Evolutionary conservation across 176 grass and related monocot genomes (phyloP), one percentile per base, ranked within the genome.

Genomic region (Urochloa ruziziensis): DNA sequence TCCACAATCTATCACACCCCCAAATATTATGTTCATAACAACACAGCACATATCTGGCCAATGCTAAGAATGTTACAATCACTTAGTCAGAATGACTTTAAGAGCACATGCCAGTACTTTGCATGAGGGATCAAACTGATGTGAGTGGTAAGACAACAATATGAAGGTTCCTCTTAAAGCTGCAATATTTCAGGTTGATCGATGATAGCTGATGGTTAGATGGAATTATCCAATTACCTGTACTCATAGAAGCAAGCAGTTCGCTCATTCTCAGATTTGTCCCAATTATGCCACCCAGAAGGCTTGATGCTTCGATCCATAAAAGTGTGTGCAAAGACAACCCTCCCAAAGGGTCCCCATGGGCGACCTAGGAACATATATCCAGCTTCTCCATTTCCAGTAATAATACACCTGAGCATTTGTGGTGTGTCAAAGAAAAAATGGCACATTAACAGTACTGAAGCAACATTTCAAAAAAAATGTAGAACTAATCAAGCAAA

Each of bases 211-310:
- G 7, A 36, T 57, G 39, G 68, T 65, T 25, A 34, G 14, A 78
- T 30, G n/a, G 29, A 49, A 79, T 4, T 48, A 32, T 77, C 53
- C 23, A 61, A 40, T 46, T 90, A 99, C 93, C 91, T 96, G 87
- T 94, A 94, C 82, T 99, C 97, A 74, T 92, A 99, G 37, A 99
- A 99, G 78, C 93, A 99, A 82, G 97, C 91, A 57, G 82, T 96
- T 94, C 89, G 70, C 80, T 99, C 97, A 44, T 99, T 99, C 78
- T 99, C 97, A 12, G 34, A 42, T 87, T 89, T 99, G 83, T 96
- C 93, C 97, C 97, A 99, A 28, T 99, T 99, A 64, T 99, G 91
- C 97, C 97, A 99, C 30, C 97, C 97, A 48, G 85, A 60, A 73
- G 87, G 89, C 65, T 87, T 96, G 75, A 99, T 81, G 44, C 89